Evolutionary conservation across 768 basidiomycete species (phyloP), one percentile per base, ranked within the genome.

Genomic region (Lactarius vividus): DNA sequence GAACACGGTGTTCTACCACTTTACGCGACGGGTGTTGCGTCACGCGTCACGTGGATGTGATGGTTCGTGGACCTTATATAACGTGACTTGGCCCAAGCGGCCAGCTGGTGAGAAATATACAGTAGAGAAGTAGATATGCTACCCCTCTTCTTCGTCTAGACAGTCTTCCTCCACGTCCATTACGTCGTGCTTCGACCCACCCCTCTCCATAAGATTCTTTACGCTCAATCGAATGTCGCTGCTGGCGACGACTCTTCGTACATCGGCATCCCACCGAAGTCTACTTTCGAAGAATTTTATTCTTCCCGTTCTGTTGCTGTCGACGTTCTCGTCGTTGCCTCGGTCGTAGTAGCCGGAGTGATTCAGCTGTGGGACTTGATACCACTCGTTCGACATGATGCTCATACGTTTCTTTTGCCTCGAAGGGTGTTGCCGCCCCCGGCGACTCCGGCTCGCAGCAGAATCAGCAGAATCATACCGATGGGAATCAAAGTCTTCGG

Each of bases 351-450:
- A 79, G 35, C 76, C 77, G 63, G 75, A 79, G 42, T 79, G 75
- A 61, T 81, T 84, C 13, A 82, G 77, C 7, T 71, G 62, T 0
- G 83, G 82, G 0, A 82, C 77, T 52, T 87, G 84, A 63, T 83
- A 78, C 67, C 83, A 85, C 62, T 84, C 81, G 64, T 84, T 84
- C 20, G 87, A 88, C 57, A 88, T 60, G 56, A 90, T 79, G 69
- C 87, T 89, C 87, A 91, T 90, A 62, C 86, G 83, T 68, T 84
- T 84, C 70, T 80, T 80, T 37, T 71, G 68, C 31, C 67, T 61
- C 40, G 76, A 76, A 28, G 74, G 72, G 20, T 73, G 75, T 29
- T 72, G 72, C 20, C 74, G 72, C 26, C 70, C 62, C 4, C 64
- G 71, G 33, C 63, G 66, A 56, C 63, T 61, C 18, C 75, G 72